Percentiles rank a stretch among this genome's conserved stretches.
Evolutionary conservation across 2,329 filamentous ascomycete species (phyloP).

Genomic region (Pestalotiopsis sp.): DNA sequence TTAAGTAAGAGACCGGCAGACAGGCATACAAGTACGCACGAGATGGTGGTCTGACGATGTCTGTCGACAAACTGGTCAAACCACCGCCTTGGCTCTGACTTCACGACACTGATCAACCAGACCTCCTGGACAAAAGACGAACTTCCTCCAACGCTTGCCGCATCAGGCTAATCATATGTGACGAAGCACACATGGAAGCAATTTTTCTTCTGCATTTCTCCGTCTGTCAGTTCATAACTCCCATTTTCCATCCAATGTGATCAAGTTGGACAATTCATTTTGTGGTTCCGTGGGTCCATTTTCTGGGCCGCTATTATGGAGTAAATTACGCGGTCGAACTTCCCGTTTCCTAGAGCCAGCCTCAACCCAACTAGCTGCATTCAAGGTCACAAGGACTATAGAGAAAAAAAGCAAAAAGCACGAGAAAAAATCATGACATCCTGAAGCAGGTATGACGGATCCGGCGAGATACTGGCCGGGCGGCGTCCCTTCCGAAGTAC

Average conservation of each 20-base stretch:
- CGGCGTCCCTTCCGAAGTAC: not conserved
- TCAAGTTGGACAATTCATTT: not conserved
- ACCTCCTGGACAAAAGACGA: not conserved
- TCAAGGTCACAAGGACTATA: not conserved
- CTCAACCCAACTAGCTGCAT: not conserved
- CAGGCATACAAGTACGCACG: not conserved
- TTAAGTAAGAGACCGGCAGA: not conserved
- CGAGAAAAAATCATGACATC: not conserved
- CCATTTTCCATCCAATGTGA: not conserved
- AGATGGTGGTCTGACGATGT: not conserved
- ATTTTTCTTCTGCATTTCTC: not conserved
- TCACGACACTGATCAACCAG: not conserved
- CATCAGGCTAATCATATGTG: not conserved
- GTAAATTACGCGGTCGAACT: not conserved
- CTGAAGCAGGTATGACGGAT: not conserved
- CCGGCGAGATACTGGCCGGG: conserved; percentile 5
- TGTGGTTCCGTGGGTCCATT: not conserved
- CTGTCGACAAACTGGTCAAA: not conserved
- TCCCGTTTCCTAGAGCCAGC: not conserved
- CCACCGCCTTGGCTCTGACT: not conserved
- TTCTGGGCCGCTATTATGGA: not conserved
- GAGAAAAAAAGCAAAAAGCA: not conserved
- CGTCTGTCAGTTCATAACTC: not conserved
- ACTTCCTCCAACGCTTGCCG: not conserved
- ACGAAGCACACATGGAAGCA: not conserved